Percentiles rank a stretch among this genome's conserved stretches.
Conservation (phyloP, 768 basidiomycete species). For the Trametes sanguinea region DNA sequence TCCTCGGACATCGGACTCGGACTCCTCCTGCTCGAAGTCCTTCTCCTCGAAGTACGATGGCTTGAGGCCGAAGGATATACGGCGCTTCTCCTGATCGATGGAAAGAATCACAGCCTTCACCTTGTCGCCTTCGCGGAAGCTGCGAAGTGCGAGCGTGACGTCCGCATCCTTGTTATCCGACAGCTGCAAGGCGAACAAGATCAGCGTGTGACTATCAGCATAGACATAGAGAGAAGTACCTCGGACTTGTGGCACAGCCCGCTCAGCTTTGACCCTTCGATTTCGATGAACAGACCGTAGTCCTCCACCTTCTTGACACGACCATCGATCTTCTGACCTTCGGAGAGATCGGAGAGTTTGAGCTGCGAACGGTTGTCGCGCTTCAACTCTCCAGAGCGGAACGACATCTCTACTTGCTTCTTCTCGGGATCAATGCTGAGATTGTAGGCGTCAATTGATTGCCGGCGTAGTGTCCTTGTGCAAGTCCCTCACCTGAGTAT, state of each 20-base stretch:
- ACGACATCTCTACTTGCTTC: conserved; percentile 89
- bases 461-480: not conserved
- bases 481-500: conserved; percentile 60
- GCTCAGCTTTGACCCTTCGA: conserved; percentile 79
- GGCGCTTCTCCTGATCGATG: conserved; percentile 76
- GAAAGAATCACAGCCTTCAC: conserved; percentile 78
- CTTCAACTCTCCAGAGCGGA: conserved; percentile 66
- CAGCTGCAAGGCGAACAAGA: conserved; percentile 50
- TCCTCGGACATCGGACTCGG: conserved; percentile 31
- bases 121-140: conserved; percentile 84
- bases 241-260: conserved; percentile 96
- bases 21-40: conserved; percentile 49
- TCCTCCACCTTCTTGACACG: conserved; percentile 79
- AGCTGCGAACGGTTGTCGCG: conserved; percentile 40
- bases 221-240: conserved; percentile 40
- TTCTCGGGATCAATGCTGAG: conserved; percentile 68
- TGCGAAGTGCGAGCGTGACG: conserved; percentile 71
- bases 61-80: conserved; percentile 81
- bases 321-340: conserved; percentile 82
- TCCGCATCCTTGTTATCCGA: conserved; percentile 87
- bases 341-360: conserved; percentile 57
- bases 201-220: conserved; percentile 6
- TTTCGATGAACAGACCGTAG: conserved; percentile 91
- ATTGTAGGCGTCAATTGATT: not conserved
- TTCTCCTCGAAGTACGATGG: conserved; percentile 81